A percentile compares a stretch with the other conserved stretches of the same genome.
phyloP scores from a whole-genome alignment of 805 yeast species.

The Cyberlindnera saturnus region DNA sequence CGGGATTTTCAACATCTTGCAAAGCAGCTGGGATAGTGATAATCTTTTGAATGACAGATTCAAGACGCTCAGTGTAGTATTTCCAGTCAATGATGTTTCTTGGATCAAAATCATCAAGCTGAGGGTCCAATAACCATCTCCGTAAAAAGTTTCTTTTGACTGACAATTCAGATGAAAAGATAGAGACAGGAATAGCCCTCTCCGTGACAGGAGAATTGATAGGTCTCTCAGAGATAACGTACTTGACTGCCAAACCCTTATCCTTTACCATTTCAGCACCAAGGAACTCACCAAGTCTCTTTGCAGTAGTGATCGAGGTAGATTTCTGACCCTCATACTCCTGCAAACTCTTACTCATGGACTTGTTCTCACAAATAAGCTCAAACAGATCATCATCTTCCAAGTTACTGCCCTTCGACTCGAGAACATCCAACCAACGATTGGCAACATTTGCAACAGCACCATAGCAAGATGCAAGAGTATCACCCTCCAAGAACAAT shows the following conservation, averaged over 20 bases:
- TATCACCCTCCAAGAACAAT: constrained; percentile 78
- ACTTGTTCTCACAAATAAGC: constrained; percentile 91
- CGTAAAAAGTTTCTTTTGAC: constrained; percentile 70
- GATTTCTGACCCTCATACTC: constrained; percentile 91
- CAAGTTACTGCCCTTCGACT: constrained; percentile 75
- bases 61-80: constrained; percentile 84
- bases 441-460: constrained; percentile 92
- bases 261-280: constrained; percentile 97
- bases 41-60: constrained; percentile 89
- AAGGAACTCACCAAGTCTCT: constrained; percentile 84
- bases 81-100: constrained; percentile 89
- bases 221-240: constrained; percentile 83
- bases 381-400: constrained; percentile 94
- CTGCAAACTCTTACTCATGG: constrained; percentile 85
- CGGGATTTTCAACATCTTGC: constrained; percentile 84
- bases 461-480: constrained; percentile 73
- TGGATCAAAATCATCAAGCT: constrained; percentile 78
- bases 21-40: constrained; percentile 96
- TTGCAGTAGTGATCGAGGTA: constrained; percentile 93
- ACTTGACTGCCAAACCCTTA: constrained; percentile 92
- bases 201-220: constrained; percentile 86
- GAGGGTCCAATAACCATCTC: constrained; percentile 81
- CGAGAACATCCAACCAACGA: constrained; percentile 92
- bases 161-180: constrained; percentile 74
- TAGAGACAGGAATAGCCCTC: constrained; percentile 94